phyloP scores from a whole-genome alignment of 2,329 filamentous ascomycete species.

The Graphiopsis chlorocephala region DNA sequence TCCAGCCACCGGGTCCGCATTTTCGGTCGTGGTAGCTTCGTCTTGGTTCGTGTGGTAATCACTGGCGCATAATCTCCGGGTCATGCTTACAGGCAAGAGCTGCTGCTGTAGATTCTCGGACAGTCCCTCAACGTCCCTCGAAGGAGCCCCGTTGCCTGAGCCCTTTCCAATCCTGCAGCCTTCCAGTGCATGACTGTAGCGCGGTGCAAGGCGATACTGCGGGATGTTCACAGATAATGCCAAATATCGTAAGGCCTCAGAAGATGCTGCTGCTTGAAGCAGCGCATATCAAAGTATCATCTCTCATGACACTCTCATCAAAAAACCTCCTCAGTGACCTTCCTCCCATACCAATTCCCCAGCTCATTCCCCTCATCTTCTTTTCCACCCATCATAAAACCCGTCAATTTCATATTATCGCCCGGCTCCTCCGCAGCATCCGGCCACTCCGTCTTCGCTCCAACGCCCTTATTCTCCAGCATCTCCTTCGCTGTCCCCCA shows the following conservation, averaged over 20 bases:
- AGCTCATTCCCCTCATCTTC: slow-evolving; percentile 62
- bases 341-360: slow-evolving; percentile 76
- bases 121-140: background rate
- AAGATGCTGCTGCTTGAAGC: background rate
- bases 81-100: background rate
- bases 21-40: background rate
- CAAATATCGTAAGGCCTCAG: background rate
- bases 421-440: slow-evolving; percentile 64
- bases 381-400: slow-evolving; percentile 62
- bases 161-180: background rate
- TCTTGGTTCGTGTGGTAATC: background rate
- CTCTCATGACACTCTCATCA: slow-evolving; percentile 37
- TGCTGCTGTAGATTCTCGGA: background rate
- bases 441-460: slow-evolving; percentile 78
- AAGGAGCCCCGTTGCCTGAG: background rate
- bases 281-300: background rate
- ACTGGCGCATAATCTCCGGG: background rate
- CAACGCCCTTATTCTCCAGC: slow-evolving; percentile 70
- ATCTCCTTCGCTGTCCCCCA: slow-evolving; percentile 95
- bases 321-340: slow-evolving; percentile 68
- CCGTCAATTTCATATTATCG: slow-evolving; percentile 65
- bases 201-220: background rate
- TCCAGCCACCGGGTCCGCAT: background rate
- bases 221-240: background rate
- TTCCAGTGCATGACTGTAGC: background rate